Evolutionary conservation across 352 stramenopile genomes (phyloP).

Genomic region (Globisporangium orthogonon): DNA sequence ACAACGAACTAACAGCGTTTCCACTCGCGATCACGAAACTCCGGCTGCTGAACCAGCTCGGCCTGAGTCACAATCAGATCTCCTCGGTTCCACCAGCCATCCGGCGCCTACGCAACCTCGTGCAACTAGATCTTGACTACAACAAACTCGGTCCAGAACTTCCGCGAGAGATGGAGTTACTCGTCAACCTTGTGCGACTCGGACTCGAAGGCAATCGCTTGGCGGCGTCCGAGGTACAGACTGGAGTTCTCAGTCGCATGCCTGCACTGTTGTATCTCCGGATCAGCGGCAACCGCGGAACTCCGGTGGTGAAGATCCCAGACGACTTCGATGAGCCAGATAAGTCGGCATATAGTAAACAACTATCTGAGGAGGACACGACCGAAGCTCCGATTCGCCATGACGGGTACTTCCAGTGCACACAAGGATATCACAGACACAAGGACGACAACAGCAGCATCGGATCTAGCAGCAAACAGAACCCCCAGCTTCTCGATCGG

Average conservation of each 20-base stretch:
- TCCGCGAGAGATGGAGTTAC: slow-evolving; percentile 25
- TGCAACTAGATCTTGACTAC: slow-evolving; percentile 62
- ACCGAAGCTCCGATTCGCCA: slow-evolving; percentile 21
- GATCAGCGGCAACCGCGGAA: slow-evolving; percentile 37
- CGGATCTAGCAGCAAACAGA: neutral
- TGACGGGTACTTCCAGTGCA: slow-evolving; percentile 47
- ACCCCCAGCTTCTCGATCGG: slow-evolving; percentile 2
- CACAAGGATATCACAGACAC: slow-evolving; percentile 12
- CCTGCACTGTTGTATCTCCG: slow-evolving; percentile 36
- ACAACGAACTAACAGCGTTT: slow-evolving; percentile 44
- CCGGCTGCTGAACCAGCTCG: slow-evolving; percentile 44
- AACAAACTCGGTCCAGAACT: slow-evolving; percentile 40
- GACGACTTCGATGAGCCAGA: neutral
- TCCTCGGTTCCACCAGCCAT: slow-evolving; percentile 34
- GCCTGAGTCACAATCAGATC: slow-evolving; percentile 54
- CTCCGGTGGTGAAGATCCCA: neutral
- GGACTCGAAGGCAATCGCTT: slow-evolving; percentile 60
- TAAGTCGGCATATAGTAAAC: neutral
- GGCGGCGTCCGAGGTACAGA: slow-evolving; percentile 5
- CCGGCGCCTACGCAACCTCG: slow-evolving; percentile 44
- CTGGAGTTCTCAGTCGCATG: slow-evolving; percentile 22
- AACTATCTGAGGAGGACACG: neutral
- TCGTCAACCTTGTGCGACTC: slow-evolving; percentile 47
- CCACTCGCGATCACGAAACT: slow-evolving; percentile 43
- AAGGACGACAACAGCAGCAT: neutral